phyloP scores from a whole-genome alignment of 2,329 filamentous ascomycete species.

The Trichoderma breve region DNA sequence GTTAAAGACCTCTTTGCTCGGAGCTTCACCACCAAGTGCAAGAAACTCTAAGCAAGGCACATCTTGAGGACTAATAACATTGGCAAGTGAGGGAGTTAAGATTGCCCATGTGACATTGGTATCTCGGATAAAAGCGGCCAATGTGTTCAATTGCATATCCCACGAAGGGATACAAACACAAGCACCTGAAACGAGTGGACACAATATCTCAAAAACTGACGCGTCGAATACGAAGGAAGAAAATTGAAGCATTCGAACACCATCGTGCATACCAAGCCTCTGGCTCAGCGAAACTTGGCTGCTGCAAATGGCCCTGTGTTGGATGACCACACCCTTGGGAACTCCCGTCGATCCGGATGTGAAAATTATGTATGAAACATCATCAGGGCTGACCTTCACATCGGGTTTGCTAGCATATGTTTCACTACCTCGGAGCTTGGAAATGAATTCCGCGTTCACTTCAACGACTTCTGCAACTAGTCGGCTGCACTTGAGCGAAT shows the following conservation, averaged over 20 bases:
- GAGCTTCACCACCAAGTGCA: slow-evolving; percentile 1
- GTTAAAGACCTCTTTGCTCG: slow-evolving; percentile 5
- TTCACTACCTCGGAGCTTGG: not conserved
- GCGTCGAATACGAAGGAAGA: slow-evolving; percentile 22
- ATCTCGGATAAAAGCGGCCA: not conserved
- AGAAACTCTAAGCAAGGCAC: not conserved
- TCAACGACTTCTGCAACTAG: not conserved
- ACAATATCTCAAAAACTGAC: slow-evolving; percentile 16
- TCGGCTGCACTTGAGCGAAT: not conserved
- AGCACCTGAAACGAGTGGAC: slow-evolving; percentile 9
- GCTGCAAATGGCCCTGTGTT: slow-evolving; percentile 7
- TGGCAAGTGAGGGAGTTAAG: not conserved
- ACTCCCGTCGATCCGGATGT: slow-evolving; percentile 52
- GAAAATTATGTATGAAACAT: slow-evolving; percentile 43
- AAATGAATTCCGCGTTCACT: not conserved
- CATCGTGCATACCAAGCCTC: not conserved
- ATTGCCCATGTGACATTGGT: not conserved
- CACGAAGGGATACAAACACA: slow-evolving; percentile 23
- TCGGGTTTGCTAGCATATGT: not conserved
- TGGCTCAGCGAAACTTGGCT: not conserved
- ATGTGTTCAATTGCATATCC: slow-evolving; percentile 6
- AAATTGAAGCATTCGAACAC: slow-evolving; percentile 19
- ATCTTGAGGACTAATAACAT: not conserved
- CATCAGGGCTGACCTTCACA: not conserved
- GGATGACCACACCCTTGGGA: slow-evolving; percentile 40